A percentile compares a stretch with the other conserved stretches of the same genome.
Evolutionary conservation across 345 rosid species (phyloP).

Genomic region (Citrus cavaleriei): DNA sequence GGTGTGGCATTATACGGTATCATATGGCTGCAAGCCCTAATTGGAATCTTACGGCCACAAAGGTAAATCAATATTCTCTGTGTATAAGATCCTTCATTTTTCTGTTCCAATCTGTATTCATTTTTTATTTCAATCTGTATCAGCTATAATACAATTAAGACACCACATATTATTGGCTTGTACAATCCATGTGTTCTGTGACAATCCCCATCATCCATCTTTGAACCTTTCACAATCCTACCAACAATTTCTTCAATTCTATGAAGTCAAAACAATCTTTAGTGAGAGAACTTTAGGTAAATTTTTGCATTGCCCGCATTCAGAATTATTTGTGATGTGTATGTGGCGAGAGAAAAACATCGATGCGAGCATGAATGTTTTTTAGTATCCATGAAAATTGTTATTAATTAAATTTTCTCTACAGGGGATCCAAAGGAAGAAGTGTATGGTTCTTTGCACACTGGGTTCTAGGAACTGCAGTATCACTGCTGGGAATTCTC

Average conservation of each 20-base stretch:
- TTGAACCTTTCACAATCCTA: not conserved
- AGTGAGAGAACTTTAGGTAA: not conserved
- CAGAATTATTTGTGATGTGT: no score
- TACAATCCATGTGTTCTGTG: not conserved
- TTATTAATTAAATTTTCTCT: not conserved
- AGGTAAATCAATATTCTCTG: conserved; percentile 36
- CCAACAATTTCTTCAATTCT: not conserved
- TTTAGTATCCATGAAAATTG: not conserved
- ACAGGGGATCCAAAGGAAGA: conserved; percentile 54
- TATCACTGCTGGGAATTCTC: conserved; percentile 45
- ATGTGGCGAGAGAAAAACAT: no score
- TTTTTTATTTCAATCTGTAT: not conserved
- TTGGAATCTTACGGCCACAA: conserved; percentile 55
- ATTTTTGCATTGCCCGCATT: no score
- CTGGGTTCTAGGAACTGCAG: conserved; percentile 52
- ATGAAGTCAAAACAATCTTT: not conserved
- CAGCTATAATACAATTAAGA: not conserved
- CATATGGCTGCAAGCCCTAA: conserved; percentile 72
- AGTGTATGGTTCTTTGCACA: conserved; percentile 48
- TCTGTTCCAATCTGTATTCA: no score
- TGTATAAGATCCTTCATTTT: not conserved
- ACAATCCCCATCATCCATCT: not conserved
- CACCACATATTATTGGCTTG: not conserved
- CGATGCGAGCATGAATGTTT: not conserved
- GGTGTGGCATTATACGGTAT: conserved; percentile 65